Base-by-base conservation (phyloP, 2,329 filamentous ascomycete species). In the Phaeosphaeria sp. region DNA sequence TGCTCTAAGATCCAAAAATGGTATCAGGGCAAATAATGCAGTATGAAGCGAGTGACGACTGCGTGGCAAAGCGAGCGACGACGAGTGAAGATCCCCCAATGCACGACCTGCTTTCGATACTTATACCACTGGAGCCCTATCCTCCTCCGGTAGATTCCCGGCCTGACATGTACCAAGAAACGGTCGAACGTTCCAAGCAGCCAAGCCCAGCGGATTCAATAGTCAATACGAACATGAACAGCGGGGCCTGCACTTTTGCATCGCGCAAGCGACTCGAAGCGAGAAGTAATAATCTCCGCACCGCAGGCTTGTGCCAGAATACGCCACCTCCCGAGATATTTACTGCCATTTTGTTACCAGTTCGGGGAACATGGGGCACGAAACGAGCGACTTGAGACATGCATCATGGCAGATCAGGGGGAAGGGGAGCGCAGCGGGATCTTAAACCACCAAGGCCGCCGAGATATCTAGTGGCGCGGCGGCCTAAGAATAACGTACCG, bases 401-500 rank as follows among this genome's bases (percentile, higher is more conserved):
- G n/a, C 18, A 9, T n/a, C 40, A 43, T 43, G 40, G 22, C 18
- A 46, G 44, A 46, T 46, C 44, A 46, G 22, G 44, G 21, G 44
- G 22, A 36, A 13, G 30, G 30, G 30, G 5, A 30, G 6, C 25
- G 5, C 25, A n/a, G 5, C 25, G 25, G 11, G 30, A 36, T 7
- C 15, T 36, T 13, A 6, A 36, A 36, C 30, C 30, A 36, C 27
- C 30, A 25, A 54, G 20, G 20, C 21, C 5, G 48, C 51, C 56
- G 21, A 58, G 51, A 18, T 55, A 58, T 55, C 56, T 58, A 58
- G 56, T 44, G 56, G 56, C 56, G 51, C 52, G 56, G 56, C 56
- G 27, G 22, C 15, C 55, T 58, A 58, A 58, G 43, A 55, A 55
- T 58, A 55, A 27, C 39, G 40, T 43, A 43, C 20, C 20, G 40